Base-by-base conservation (phyloP, 805 yeast genomes). In the Groenewaldozyma tartarivorans region DNA sequence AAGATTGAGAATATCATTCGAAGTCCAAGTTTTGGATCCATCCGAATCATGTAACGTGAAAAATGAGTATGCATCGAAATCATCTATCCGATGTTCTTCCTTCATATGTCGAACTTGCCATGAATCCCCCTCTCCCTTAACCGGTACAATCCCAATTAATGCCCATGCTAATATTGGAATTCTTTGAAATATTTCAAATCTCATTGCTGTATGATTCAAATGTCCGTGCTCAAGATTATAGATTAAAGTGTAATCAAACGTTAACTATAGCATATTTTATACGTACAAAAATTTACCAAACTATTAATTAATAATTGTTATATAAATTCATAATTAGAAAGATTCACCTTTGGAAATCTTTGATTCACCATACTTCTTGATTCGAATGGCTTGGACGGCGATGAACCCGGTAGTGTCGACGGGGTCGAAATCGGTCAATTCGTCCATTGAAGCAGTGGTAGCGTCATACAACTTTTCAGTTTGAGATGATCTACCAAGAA, bases 361-460 rank as follows among this genome's bases (percentile, higher is more conserved):
- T 58, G 92, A 75, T 69, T 87, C 94, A 64, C 98, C 98, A 64
- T 85, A 92, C 71, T 92, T 92, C 76, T 92, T 92, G 64, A 90
- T 84, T 75, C 98, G 86, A 66, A 92, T 92, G 48, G 97, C 85
- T 73, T 92, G 96, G 55, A 92, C 95, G 53, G 95, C 85, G 66
- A 92, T 92, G 76, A 92, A 92, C 42, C 98, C 98, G 47, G 94
- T 71, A 45, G 98, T 86, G 64, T 90, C 97, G 63, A 83, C 87
- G 49, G 98, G 98, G 57, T 84, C 81, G 75, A 92, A 92, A 45
- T 96, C 98, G 44, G 96, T 87, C 59, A 92, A 79, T 70, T 92
- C 98, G 67, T 92, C 98, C 98, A 92, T 92, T 9, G 97, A 90
- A 13, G 96, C 88, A 67, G 90, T 96, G 42, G 96, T 86, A 50